phyloP scores from a whole-genome alignment of 495 filamentous ascomycete genomes.

The Lineolata rhizophorae region DNA sequence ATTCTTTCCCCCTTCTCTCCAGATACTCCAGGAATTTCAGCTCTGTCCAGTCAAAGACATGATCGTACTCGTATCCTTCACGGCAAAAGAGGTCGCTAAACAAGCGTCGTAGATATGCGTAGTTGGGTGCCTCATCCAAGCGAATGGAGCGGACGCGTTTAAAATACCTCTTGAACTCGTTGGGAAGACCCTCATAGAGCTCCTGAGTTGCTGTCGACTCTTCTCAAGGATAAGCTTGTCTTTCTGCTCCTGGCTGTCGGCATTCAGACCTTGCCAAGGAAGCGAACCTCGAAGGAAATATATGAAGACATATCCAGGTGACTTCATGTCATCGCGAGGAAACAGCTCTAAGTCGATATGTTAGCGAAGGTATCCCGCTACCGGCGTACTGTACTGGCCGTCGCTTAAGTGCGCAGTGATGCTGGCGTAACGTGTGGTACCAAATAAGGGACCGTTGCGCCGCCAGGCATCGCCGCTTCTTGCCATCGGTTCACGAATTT shows the following conservation, averaged over 20 bases:
- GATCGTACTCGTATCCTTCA: constrained; percentile 6
- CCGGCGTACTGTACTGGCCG: constrained; percentile 1
- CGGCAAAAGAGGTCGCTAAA: constrained; percentile 9
- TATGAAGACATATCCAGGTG: constrained; percentile 4
- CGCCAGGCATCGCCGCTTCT: not conserved
- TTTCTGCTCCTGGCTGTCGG: constrained; percentile 1
- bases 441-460: not conserved
- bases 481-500: no score
- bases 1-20: no score
- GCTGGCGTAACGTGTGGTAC: constrained; percentile 4
- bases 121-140: constrained; percentile 4
- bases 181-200: constrained; percentile 5
- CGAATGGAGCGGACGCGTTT: constrained; percentile 3
- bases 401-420: constrained; percentile 3
- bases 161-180: constrained; percentile 11
- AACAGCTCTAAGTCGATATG: constrained; percentile 3
- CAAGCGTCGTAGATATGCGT: constrained; percentile 5
- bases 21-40: constrained; percentile 7
- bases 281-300: constrained; percentile 5
- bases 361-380: constrained; percentile 2
- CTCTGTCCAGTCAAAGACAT: constrained; percentile 12
- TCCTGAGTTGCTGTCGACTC: constrained; percentile 1
- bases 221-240: constrained; percentile 7
- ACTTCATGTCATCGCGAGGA: constrained; percentile 5
- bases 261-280: constrained; percentile 3